Evolutionary conservation across 192 early-diverging fungal genomes (phyloP).

Genomic region (Entomortierella parvispora): DNA sequence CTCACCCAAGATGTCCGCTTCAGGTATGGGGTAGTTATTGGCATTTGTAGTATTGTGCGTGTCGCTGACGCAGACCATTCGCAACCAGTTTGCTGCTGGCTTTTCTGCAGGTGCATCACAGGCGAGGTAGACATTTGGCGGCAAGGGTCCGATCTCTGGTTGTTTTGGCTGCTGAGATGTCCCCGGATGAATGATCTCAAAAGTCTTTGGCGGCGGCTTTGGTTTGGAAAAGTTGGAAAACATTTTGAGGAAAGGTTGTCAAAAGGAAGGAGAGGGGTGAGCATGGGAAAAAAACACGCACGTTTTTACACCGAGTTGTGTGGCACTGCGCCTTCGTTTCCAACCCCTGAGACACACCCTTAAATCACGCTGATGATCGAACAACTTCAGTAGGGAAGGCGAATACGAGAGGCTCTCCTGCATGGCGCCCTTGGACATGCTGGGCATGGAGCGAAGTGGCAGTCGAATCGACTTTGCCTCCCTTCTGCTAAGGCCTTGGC

Average conservation of each 20-base stretch:
- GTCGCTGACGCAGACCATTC: slow-evolving; percentile 45
- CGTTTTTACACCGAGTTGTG: too few species aligned
- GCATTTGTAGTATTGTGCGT: slow-evolving; percentile 31
- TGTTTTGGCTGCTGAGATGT: neutral
- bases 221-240: slow-evolving; percentile 18
- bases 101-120: slow-evolving; percentile 13
- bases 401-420: too few species aligned
- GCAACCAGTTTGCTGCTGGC: slow-evolving; percentile 30
- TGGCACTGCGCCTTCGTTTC: too few species aligned
- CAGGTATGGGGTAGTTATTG: slow-evolving; percentile 29
- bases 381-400: too few species aligned
- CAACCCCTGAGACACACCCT: too few species aligned
- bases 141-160: neutral
- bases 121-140: slow-evolving; percentile 15
- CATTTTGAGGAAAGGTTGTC: neutral
- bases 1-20: slow-evolving; percentile 40
- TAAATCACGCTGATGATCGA: too few species aligned
- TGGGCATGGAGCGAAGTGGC: too few species aligned
- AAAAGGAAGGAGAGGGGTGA: neutral
- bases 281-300: too few species aligned
- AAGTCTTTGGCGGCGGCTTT: slow-evolving; percentile 17
- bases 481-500: too few species aligned
- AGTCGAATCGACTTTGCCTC: too few species aligned
- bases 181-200: neutral
- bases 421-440: too few species aligned